A percentile compares a stretch with the other conserved stretches of the same genome.
These are phyloP conservation scores for Sparassis latifolia DNA, from an alignment of 1,284 basidiomycete species.

Conservation along the genomic window DNA sequence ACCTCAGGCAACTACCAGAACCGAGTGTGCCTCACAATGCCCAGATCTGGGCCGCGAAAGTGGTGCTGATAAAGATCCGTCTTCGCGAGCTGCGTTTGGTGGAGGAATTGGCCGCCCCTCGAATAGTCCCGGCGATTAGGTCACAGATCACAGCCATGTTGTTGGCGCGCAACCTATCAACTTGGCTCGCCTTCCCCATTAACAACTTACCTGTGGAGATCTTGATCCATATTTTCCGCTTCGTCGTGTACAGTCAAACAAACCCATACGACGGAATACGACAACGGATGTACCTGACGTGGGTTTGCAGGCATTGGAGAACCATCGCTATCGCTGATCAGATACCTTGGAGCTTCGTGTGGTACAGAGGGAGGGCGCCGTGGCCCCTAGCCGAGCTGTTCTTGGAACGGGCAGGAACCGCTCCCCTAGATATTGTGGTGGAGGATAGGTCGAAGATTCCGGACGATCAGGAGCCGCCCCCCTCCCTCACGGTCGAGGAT, in stretches of 20 bases:
- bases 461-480: background rate
- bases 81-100: slow-evolving; percentile 2
- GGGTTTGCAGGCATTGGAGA: slow-evolving; percentile 45
- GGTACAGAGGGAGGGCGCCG: slow-evolving; percentile 44
- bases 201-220: slow-evolving; percentile 60
- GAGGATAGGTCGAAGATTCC: slow-evolving; percentile 30
- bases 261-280: slow-evolving; percentile 28
- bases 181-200: slow-evolving; percentile 47
- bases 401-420: slow-evolving; percentile 44
- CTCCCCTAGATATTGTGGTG: slow-evolving; percentile 51
- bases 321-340: slow-evolving; percentile 15
- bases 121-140: slow-evolving; percentile 5
- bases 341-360: slow-evolving; percentile 23
- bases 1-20: no score
- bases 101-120: background rate
- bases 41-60: no score
- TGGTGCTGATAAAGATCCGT: background rate
- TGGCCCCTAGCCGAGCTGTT: slow-evolving; percentile 45
- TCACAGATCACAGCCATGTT: slow-evolving; percentile 9
- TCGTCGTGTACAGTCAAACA: slow-evolving; percentile 40
- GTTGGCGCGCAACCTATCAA: slow-evolving; percentile 25
- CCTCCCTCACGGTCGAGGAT: slow-evolving; percentile 19
- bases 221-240: slow-evolving; percentile 52
- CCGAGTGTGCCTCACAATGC: no score
- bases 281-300: slow-evolving; percentile 40